Percentiles rank a stretch among this genome's conserved stretches.
Evolutionary conservation across 306 rosid genomes (phyloP).

Genomic region (Mimosa pudica): DNA sequence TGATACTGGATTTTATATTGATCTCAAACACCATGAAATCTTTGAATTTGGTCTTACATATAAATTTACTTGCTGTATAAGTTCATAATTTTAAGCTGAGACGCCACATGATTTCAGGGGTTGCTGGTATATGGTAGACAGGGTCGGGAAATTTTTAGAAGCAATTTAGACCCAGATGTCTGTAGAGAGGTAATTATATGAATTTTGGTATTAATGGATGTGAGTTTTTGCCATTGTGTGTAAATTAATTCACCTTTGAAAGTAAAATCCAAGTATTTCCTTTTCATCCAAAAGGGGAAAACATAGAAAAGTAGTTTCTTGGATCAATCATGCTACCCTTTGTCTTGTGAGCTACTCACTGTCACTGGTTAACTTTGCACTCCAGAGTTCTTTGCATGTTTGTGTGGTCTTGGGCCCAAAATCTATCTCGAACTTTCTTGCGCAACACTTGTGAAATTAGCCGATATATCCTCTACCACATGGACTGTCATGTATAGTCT

Average conservation of each 20-base stretch:
- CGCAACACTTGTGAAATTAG: not conserved
- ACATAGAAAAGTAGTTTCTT: not conserved
- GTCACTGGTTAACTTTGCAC: constrained; percentile 20
- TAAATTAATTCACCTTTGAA: constrained; percentile 15
- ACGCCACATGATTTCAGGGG: constrained; percentile 66
- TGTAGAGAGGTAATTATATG: constrained; percentile 75
- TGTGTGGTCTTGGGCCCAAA: constrained; percentile 8
- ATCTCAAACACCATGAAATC: constrained; percentile 12
- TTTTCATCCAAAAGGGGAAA: not conserved
- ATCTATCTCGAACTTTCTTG: constrained; percentile 5
- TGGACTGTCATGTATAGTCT: not conserved
- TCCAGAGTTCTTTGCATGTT: constrained; percentile 26
- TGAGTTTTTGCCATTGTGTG: not conserved
- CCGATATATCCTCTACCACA: constrained; percentile 12
- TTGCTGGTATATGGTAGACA: constrained; percentile 89
- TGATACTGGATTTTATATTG: not conserved
- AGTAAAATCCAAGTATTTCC: constrained; percentile 19
- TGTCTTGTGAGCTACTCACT: not conserved
- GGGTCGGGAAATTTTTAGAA: constrained; percentile 83
- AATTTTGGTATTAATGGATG: not conserved
- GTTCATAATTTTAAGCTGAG: constrained; percentile 12
- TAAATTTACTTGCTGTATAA: constrained; percentile 17
- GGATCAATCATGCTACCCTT: constrained; percentile 3
- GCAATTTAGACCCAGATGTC: constrained; percentile 71
- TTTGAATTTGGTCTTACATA: constrained; percentile 20